phyloP scores from a whole-genome alignment of 345 rosid species.

The Erodium maritimum region DNA sequence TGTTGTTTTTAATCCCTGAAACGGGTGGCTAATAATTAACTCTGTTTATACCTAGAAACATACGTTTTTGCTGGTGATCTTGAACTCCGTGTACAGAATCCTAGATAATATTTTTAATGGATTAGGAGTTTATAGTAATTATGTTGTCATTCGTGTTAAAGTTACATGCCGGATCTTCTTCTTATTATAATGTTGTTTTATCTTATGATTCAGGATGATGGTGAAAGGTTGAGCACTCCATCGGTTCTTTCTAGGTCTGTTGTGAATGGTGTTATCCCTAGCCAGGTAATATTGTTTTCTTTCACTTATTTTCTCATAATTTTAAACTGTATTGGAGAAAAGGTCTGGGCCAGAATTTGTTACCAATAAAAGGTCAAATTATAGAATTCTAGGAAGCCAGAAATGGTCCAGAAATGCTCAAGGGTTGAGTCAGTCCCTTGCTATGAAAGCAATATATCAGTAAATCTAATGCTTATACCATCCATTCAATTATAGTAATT shows the following conservation, averaged over 20 bases:
- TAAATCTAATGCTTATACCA: no score
- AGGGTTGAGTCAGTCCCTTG: background rate
- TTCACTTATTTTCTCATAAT: background rate
- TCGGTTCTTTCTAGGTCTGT: constrained; percentile 8
- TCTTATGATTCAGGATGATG: background rate
- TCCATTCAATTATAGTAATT: background rate
- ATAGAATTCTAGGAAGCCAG: background rate
- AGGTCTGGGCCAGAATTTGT: background rate
- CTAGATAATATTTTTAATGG: background rate
- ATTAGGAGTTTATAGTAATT: background rate
- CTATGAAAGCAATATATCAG: no score
- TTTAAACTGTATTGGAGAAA: background rate
- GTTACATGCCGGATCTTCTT: background rate
- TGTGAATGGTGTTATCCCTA: constrained; percentile 11
- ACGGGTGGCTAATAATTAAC: background rate
- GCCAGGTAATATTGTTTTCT: constrained; percentile 13
- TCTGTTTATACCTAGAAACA: background rate
- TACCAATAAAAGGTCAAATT: background rate
- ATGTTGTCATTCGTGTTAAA: no score
- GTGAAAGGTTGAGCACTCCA: constrained; percentile 12
- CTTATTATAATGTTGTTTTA: no score
- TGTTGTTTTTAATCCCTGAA: background rate
- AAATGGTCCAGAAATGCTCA: no score
- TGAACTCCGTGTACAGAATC: background rate
- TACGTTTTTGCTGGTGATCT: background rate